These are phyloP conservation scores for Arthonia radiata DNA, from an alignment of 495 filamentous ascomycete genomes.

Conservation along the genomic window DNA sequence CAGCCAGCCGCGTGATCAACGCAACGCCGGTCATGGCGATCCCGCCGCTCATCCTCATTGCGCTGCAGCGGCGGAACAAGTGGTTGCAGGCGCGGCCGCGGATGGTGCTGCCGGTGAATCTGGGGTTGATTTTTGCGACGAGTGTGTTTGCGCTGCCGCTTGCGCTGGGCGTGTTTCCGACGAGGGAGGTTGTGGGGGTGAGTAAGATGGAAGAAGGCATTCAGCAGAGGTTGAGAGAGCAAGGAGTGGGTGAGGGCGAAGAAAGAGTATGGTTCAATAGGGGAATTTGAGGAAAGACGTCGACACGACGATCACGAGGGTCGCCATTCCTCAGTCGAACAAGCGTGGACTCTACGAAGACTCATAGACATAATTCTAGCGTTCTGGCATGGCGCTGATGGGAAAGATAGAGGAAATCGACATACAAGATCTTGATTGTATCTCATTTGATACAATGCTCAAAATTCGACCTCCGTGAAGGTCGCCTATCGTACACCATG, in stretches of 20 bases:
- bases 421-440: too few relatives aligned
- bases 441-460: too few relatives aligned
- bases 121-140: conserved; percentile 54
- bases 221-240: too few relatives aligned
- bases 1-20: conserved; percentile 68
- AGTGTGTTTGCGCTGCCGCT: conserved; percentile 65
- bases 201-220: conserved; percentile 61
- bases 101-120: conserved; percentile 51
- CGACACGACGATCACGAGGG: too few relatives aligned
- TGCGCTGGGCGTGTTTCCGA: conserved; percentile 76
- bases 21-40: conserved; percentile 92
- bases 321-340: too few relatives aligned
- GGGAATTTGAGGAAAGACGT: conserved; percentile 40
- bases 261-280: conserved; percentile 78
- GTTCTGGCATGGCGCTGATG: too few relatives aligned
- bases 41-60: conserved; percentile 62
- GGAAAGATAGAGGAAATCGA: too few relatives aligned
- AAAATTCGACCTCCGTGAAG: too few relatives aligned
- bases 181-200: conserved; percentile 56
- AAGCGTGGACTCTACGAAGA: too few relatives aligned
- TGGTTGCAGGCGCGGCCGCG: conserved; percentile 53
- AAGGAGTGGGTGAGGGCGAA: conserved; percentile 43
- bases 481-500: too few relatives aligned
- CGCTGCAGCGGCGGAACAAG: conserved; percentile 45
- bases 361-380: too few relatives aligned